Conservation (phyloP, 2,329 filamentous ascomycete genomes). For the Fusarium scirpi region DNA sequence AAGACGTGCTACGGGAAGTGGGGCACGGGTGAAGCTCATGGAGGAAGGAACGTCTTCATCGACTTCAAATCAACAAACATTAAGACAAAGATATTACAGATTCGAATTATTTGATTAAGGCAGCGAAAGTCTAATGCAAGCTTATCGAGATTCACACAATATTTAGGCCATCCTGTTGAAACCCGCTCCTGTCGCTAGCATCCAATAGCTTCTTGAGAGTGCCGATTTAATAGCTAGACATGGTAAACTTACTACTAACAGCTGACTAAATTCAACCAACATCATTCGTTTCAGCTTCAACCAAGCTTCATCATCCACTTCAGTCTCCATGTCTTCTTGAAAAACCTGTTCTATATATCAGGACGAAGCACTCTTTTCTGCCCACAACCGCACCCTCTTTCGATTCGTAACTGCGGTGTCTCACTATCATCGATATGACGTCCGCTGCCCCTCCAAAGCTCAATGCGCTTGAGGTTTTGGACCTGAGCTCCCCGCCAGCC, state of each 20-base stretch:
- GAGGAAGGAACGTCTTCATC: neutral
- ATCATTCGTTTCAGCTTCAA: slow-evolving; percentile 7
- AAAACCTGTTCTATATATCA: neutral
- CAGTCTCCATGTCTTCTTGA: neutral
- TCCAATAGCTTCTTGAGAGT: neutral
- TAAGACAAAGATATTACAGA: neutral
- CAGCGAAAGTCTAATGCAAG: neutral
- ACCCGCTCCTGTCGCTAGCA: neutral
- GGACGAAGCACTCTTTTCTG: neutral
- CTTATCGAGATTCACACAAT: neutral
- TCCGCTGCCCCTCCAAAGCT: slow-evolving; percentile 34
- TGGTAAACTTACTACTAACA: neutral
- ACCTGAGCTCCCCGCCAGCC: slow-evolving; percentile 56
- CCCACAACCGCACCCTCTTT: rapidly evolving
- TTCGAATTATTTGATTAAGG: neutral
- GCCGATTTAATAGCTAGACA: neutral
- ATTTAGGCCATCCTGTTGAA: neutral
- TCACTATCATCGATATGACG: slow-evolving; percentile 36
- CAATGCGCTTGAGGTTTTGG: slow-evolving; percentile 61
- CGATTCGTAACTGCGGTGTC: neutral
- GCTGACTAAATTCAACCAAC: neutral
- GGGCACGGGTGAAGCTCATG: slow-evolving; percentile 17
- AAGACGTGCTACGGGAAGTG: slow-evolving; percentile 15
- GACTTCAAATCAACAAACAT: neutral
- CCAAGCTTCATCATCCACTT: slow-evolving; percentile 8